Evolutionary conservation across 2,329 filamentous ascomycete genomes (phyloP), one percentile per base, ranked within the genome.

Genomic region (Claviceps monticola): DNA sequence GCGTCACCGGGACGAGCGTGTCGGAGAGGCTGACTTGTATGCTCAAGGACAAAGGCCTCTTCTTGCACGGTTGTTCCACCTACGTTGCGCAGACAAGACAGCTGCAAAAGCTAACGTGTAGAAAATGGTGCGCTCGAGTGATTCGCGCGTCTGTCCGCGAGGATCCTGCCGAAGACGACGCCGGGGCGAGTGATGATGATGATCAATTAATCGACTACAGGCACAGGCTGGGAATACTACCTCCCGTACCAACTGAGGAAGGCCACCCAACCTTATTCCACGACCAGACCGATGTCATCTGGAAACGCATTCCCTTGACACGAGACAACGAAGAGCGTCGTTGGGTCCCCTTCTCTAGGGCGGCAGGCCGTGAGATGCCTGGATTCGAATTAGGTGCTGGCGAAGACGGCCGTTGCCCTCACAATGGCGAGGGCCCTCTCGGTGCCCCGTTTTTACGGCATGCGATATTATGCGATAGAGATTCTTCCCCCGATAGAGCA

Each of bases 41-140:
- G 61, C 61, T 79, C 51, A 76, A 71, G 55, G 73, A 78, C 45
- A 74, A 77, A 53, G 76, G 76, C 1, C 66, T 79, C 9, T 69
- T 74, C 37, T 63, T 78, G 17, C 71, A 73, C 43, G 70, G 72
- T 5, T 65, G 66, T 1, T 65, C 74, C 2, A 60, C 68, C 1
- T 75, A 70, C 52, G 58, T 76, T 2, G 69, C 69, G 34, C 63
- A 67, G 16, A 64, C 64, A 51, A 69, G 66, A 46, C 55, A 64
- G 19, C 57, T 79, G 23, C 67, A 68, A 42, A 56, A 61, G 16
- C 64, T 76, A 2, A 60, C 62, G 4, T 71, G 70, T 4, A 63
- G 63, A 23, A 57, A 58, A 36, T 73, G 71, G 62, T 66, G 64
- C 23, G 62, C 68, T n/a, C 70, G 69, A 50, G 71, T 77, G 3